phyloP scores from a whole-genome alignment of 257 asterid genomes.

The Solanum virginianum region DNA sequence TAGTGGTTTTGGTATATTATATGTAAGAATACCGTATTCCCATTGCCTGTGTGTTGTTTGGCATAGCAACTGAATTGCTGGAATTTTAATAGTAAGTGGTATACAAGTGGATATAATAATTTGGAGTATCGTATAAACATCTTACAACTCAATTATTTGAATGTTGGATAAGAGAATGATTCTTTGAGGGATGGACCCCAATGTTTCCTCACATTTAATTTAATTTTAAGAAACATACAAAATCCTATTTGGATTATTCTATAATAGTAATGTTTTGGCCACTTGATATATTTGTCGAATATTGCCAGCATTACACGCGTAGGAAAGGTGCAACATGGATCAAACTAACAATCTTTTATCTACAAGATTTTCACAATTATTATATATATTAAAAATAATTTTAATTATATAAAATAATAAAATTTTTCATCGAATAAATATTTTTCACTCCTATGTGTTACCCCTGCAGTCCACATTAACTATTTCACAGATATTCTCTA shows the following conservation, averaged over 20 bases:
- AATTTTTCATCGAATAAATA: too few relatives aligned
- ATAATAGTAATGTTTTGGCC: background rate
- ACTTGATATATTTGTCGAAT: background rate
- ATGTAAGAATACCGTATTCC: background rate
- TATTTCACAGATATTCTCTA: too few relatives aligned
- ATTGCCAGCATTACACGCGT: background rate
- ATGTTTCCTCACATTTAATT: background rate
- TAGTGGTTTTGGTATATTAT: background rate
- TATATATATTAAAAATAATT: too few relatives aligned
- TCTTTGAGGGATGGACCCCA: background rate
- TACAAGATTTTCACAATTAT: too few relatives aligned
- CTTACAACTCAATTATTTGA: background rate
- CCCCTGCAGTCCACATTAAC: too few relatives aligned
- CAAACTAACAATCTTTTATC: background rate
- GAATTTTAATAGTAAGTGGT: background rate
- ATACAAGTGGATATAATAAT: background rate
- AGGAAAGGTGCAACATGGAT: background rate
- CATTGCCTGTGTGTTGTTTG: background rate
- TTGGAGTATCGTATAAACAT: background rate
- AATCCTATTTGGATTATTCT: background rate
- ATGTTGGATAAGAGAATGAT: background rate
- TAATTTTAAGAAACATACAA: background rate
- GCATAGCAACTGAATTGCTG: background rate
- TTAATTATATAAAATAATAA: too few relatives aligned
- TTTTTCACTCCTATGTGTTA: too few relatives aligned